Evolutionary conservation across 495 filamentous ascomycete genomes (phyloP), one percentile per base, ranked within the genome.

Genomic region (Aspergillus carlsbadensis): DNA sequence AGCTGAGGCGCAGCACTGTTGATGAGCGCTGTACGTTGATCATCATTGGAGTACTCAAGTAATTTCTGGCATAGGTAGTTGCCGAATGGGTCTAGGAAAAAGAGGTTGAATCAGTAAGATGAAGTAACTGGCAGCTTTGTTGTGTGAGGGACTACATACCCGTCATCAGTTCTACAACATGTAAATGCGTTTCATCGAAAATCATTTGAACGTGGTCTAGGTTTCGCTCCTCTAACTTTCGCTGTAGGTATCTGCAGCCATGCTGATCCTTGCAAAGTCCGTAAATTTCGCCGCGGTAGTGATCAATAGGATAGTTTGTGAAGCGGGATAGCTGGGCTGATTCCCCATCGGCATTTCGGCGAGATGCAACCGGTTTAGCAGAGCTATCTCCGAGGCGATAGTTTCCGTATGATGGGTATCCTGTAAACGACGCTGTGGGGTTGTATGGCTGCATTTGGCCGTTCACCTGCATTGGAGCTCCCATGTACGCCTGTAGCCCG

Each of bases 61-160:
- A 98, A 75, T 78, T 97, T 98, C 76, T 98, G 94, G 77, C 91
- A 96, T 41, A 98, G 84, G 63, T 98, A 98, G 72, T 98, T 98
- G 56, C 94, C 94, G 65, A 98, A 98, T 4, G 93, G 94, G 78
- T 98, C 93, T 65, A 34, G 61, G 43, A 21, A 52, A 21, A 7
- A 4, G n/a, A 15, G 17, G 20, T 22, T 11, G n/a, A 1, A 42
- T 62, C 45, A 63, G 36, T 48, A 20, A 58, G 26, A 2, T 11
- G 7, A 33, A 4, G 11, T 41, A 13, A 15, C 21, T 2, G 4
- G 2, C 8, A 42, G 17, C 10, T 10, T n/a, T 5, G 8, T 6
- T 21, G 22, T 44, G 22, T 42, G 7, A 49, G 10, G 14, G 17
- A n/a, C 34, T 7, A 64, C 78, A 56, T 72, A 86, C 84, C 84